These are phyloP conservation scores for Fagus crenata DNA, from an alignment of 306 rosid species.

Conservation along the genomic window DNA sequence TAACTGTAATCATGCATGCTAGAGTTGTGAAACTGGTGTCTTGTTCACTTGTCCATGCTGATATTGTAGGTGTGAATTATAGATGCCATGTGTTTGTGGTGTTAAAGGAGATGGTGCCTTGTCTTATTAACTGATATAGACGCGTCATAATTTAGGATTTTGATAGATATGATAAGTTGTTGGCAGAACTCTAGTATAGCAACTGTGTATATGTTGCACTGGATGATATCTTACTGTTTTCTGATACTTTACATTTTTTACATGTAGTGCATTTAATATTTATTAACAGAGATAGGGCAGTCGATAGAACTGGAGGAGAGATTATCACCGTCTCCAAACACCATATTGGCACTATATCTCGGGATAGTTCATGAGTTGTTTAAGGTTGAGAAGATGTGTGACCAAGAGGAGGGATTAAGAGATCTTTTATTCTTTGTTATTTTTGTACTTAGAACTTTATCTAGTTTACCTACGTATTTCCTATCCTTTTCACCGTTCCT, in stretches of 20 bases:
- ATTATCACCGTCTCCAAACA: not conserved
- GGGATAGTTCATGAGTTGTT: not conserved
- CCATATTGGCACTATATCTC: not conserved
- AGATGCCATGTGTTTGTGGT: not conserved
- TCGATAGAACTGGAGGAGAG: not conserved
- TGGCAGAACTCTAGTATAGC: not conserved
- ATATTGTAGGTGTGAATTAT: not conserved
- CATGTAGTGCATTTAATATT: not conserved
- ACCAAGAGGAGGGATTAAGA: not conserved
- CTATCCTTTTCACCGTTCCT: no score
- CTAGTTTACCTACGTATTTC: no score
- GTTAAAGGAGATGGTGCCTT: not conserved
- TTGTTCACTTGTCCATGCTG: not conserved
- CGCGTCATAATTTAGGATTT: not conserved
- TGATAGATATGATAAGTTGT: not conserved
- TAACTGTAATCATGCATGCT: not conserved
- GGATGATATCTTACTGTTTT: conserved; percentile 1
- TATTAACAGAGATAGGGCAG: not conserved
- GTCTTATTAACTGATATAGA: not conserved
- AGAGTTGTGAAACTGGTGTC: conserved; percentile 3
- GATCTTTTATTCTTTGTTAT: not conserved
- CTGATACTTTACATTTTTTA: not conserved
- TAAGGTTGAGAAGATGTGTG: not conserved
- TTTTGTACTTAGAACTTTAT: not conserved
- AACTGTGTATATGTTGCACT: not conserved